Base-by-base conservation (phyloP, 139 green algal genomes). In the Diplosphaera chodatii region DNA sequence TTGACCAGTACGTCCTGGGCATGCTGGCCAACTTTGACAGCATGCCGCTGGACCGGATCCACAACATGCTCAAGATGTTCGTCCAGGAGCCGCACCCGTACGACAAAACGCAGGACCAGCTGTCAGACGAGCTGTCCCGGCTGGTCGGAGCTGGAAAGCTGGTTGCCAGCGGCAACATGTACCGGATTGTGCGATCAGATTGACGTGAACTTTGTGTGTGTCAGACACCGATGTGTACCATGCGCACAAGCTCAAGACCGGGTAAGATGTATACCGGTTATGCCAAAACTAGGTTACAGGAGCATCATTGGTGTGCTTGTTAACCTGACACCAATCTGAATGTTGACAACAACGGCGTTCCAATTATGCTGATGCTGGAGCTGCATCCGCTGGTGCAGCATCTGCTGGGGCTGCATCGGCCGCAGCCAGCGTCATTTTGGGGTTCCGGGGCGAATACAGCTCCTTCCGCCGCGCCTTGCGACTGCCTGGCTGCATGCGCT, bases 51-150 rank as follows among this genome's bases (percentile, higher is more conserved):
- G 91, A 96, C 30, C 80, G 91, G 4, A 91, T 98, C 62, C 92
- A 98, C 78, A 92, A 95, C 83, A 94, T 97, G 88, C 84, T 98
- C 40, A 93, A 95, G 64, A 94, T 97, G 85, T 98, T 98, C 86
- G 89, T 93, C 29, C 74, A 83, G 1, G 87, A 94, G 29, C 91
- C 91, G 28, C 48, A 59, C 48, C 84, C 84, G 15, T 97, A 96
- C 73, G 92, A 97, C 67, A 90, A 85, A 41, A 86, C 69, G 2
- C 48, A 82, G 28, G 80, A 91, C 40, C 83, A 97, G 71, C 78
- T 97, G 64, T 76, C 78, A 6, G 76, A 71, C 0, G 94, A 93
- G 74, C 69, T 96, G 69, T 66, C n/a, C 0, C 40, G 73, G 4
- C 76, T 96, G 65, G 85, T 90, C 21, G 64, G 55, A 0, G 71